phyloP scores from a whole-genome alignment of 257 asterid species.

The Ophiorrhiza pumila region DNA sequence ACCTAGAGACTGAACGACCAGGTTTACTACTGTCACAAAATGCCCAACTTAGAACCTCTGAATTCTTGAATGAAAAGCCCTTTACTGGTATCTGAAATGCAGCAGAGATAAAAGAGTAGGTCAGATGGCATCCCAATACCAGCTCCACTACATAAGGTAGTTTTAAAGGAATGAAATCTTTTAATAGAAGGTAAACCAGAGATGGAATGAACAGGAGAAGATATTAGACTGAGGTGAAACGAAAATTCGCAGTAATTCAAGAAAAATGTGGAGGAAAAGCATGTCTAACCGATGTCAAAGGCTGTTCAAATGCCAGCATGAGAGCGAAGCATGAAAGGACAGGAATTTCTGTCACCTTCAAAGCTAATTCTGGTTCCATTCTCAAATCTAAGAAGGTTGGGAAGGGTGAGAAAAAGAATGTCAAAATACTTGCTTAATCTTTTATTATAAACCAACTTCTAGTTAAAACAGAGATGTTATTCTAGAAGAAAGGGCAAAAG shows the following conservation, averaged over 20 bases:
- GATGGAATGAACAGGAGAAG: not conserved
- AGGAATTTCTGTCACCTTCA: constrained; percentile 63
- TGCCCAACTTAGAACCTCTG: constrained; percentile 69
- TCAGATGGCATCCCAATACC: not conserved
- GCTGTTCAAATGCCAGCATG: constrained; percentile 82
- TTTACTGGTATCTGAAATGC: constrained; percentile 62
- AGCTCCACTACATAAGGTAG: constrained; percentile 10
- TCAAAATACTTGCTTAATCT: not conserved
- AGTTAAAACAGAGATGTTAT: not conserved
- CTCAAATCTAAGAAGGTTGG: constrained; percentile 42
- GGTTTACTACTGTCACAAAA: constrained; percentile 87
- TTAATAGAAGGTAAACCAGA: not conserved
- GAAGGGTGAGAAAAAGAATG: not conserved
- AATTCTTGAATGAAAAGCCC: constrained; percentile 69
- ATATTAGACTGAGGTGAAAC: not conserved
- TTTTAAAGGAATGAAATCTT: not conserved
- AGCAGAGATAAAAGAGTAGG: constrained; percentile 2
- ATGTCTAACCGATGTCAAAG: constrained; percentile 59
- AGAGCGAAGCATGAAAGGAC: constrained; percentile 64
- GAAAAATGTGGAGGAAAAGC: constrained; percentile 4
- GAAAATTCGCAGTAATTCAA: not conserved
- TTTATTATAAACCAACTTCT: not conserved
- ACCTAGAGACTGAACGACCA: constrained; percentile 64
- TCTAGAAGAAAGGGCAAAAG: not conserved
- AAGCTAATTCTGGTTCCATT: constrained; percentile 42